Evolutionary conservation across 2,329 filamentous ascomycete genomes (phyloP).

Genomic region (Ceratocystis smalleyi): DNA sequence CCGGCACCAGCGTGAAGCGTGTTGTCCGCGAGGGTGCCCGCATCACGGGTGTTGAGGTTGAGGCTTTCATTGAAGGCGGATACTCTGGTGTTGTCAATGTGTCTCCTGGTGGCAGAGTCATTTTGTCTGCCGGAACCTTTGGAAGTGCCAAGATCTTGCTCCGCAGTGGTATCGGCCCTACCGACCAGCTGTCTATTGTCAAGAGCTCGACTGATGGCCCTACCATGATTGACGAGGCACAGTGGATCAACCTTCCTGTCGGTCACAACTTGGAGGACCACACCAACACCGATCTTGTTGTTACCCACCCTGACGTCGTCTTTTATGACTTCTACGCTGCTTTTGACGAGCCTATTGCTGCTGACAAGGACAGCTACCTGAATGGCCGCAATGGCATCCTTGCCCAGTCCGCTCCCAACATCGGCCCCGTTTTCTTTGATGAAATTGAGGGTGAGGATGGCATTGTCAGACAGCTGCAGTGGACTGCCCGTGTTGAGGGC

Average conservation of each 20-base stretch:
- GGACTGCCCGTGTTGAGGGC: conserved; percentile 48
- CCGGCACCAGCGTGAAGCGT: conserved; percentile 49
- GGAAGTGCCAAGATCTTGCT: conserved; percentile 55
- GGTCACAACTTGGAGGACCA: conserved; percentile 45
- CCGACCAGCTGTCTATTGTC: conserved; percentile 41
- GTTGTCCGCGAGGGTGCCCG: conserved; percentile 47
- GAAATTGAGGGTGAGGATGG: conserved; percentile 42
- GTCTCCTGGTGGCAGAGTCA: conserved; percentile 47
- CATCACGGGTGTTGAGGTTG: conserved; percentile 53
- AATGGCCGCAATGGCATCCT: conserved; percentile 41
- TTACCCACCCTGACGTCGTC: conserved; percentile 30
- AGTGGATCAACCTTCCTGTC: conserved; percentile 45
- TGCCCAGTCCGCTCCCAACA: conserved; percentile 49
- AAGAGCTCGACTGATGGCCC: conserved; percentile 34
- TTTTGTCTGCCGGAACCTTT: conserved; percentile 53
- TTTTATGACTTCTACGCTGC: conserved; percentile 53
- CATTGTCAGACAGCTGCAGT: conserved; percentile 47
- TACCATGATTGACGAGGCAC: conserved; percentile 33
- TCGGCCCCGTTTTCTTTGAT: conserved; percentile 41
- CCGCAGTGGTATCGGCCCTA: conserved; percentile 51
- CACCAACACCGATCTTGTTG: conserved; percentile 34
- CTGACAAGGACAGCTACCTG: conserved; percentile 30
- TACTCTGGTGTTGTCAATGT: conserved; percentile 45
- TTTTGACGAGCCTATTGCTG: conserved; percentile 33
- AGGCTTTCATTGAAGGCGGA: conserved; percentile 36